Conservation (phyloP, 2,329 filamentous ascomycete species). For the Trichophyton verrucosum region DNA sequence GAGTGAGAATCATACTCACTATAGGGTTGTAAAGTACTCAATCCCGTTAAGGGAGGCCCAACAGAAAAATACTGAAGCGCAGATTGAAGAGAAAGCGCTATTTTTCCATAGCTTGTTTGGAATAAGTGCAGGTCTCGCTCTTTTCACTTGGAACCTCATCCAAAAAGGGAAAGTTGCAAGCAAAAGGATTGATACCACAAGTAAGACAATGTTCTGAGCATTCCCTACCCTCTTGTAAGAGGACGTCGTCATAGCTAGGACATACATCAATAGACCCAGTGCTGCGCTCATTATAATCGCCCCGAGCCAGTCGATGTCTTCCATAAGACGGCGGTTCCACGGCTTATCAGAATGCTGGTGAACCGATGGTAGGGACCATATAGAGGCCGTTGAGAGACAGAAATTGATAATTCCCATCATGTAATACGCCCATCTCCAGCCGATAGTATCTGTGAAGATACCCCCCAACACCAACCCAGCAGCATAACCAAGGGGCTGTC, state of each 20-base stretch:
- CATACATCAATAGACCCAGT: constrained; percentile 39
- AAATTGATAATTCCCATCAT: constrained; percentile 33
- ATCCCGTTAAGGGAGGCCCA: constrained; percentile 37
- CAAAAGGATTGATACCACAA: constrained; percentile 19
- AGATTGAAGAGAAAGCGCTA: constrained; percentile 43
- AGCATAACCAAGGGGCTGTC: constrained; percentile 39
- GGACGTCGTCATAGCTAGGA: constrained; percentile 19
- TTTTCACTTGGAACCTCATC: constrained; percentile 39
- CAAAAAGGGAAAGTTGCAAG: constrained; percentile 39
- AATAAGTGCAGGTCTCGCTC: constrained; percentile 42
- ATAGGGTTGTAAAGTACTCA: constrained; percentile 39
- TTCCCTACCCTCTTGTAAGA: constrained; percentile 12
- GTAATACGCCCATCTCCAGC: constrained; percentile 41
- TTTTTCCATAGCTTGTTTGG: constrained; percentile 51
- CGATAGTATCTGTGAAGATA: constrained; percentile 38
- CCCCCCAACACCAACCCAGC: constrained; percentile 40
- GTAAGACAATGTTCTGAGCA: constrained; percentile 18
- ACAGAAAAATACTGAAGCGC: constrained; percentile 38
- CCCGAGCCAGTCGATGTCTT: constrained; percentile 40
- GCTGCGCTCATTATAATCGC: constrained; percentile 31
- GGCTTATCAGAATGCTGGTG: constrained; percentile 17
- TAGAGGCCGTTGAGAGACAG: constrained; percentile 24
- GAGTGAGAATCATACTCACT: constrained; percentile 18
- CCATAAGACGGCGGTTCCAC: constrained; percentile 21
- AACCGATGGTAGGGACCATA: constrained; percentile 28